A percentile compares a stretch with the other conserved stretches of the same genome.
phyloP scores from a whole-genome alignment of 441 rosid species.

The Erodium texanum region DNA sequence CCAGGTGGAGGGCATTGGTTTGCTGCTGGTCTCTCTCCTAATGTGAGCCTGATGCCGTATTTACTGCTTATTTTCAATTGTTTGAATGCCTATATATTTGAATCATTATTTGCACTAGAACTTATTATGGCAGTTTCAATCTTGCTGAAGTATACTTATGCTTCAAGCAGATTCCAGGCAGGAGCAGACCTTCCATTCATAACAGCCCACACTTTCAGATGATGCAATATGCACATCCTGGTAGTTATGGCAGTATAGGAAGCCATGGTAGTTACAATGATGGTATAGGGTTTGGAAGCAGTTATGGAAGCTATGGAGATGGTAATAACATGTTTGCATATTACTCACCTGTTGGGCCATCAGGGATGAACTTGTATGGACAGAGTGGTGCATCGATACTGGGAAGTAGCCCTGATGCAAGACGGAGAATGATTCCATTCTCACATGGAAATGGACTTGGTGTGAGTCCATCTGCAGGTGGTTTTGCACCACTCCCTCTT shows the following conservation, averaged over 20 bases:
- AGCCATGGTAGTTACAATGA: slow-evolving; percentile 96
- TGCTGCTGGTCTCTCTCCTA: slow-evolving; percentile 99
- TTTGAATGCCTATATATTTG: slow-evolving; percentile 14
- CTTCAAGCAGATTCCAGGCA: slow-evolving; percentile 57
- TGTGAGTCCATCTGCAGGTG: slow-evolving; percentile 87
- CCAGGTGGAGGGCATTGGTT: slow-evolving; percentile 99
- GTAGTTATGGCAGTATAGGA: slow-evolving; percentile 94
- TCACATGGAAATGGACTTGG: slow-evolving; percentile 85
- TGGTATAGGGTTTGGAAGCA: slow-evolving; percentile 65
- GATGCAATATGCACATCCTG: slow-evolving; percentile 59
- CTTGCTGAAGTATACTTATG: slow-evolving; percentile 5
- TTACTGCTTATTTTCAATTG: neutral
- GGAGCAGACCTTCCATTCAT: slow-evolving; percentile 54
- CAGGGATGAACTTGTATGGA: slow-evolving; percentile 70
- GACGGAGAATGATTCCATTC: slow-evolving; percentile 63
- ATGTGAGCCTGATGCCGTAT: slow-evolving; percentile 89
- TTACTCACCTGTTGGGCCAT: slow-evolving; percentile 88
- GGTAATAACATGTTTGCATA: slow-evolving; percentile 61
- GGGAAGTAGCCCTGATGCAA: slow-evolving; percentile 93
- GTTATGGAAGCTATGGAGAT: slow-evolving; percentile 96
- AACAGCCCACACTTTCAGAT: slow-evolving; percentile 80
- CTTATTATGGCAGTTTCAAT: slow-evolving; percentile 5
- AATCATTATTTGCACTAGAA: slow-evolving; percentile 5
- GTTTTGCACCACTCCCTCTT: slow-evolving; percentile 81
- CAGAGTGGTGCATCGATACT: slow-evolving; percentile 64